Percentiles rank a stretch among this genome's conserved stretches.
These are phyloP conservation scores for Xylariales sp. DNA, from an alignment of 2,329 filamentous ascomycete species.

Conservation along the genomic window DNA sequence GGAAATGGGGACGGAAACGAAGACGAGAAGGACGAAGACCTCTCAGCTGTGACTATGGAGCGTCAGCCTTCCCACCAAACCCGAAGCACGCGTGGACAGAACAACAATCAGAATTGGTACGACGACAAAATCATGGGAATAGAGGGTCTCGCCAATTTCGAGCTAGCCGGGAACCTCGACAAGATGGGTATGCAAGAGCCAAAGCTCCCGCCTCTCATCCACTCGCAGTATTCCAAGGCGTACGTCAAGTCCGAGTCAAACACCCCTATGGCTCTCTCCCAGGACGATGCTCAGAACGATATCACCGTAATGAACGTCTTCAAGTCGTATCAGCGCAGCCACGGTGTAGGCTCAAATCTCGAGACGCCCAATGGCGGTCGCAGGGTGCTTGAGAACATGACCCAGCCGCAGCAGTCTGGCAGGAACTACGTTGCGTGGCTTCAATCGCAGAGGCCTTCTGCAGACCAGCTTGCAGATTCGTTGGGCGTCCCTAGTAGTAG, in stretches of 20 bases:
- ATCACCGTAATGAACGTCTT: conserved; percentile 55
- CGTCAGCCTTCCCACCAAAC: conserved; percentile 60
- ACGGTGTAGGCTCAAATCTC: conserved; percentile 53
- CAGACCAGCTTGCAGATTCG: conserved; percentile 45
- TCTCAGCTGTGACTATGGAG: conserved; percentile 55
- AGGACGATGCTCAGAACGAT: conserved; percentile 50
- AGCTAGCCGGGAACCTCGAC: conserved; percentile 54
- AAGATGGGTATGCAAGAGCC: conserved; percentile 51
- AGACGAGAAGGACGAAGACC: conserved; percentile 43
- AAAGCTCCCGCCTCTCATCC: conserved; percentile 53
- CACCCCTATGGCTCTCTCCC: conserved; percentile 45
- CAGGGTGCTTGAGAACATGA: conserved; percentile 51
- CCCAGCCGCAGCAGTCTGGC: conserved; percentile 41
- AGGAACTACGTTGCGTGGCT: conserved; percentile 43
- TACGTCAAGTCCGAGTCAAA: conserved; percentile 52
- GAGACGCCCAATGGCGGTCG: conserved; percentile 49
- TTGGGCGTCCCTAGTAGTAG: conserved; percentile 44
- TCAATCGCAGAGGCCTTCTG: conserved; percentile 39
- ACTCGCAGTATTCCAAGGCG: conserved; percentile 55
- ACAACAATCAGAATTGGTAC: conserved; percentile 47
- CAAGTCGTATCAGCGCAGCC: conserved; percentile 48
- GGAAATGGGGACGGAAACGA: conserved; percentile 47
- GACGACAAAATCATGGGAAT: conserved; percentile 56
- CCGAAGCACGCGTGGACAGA: conserved; percentile 51
- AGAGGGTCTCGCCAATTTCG: conserved; percentile 56